A percentile compares a stretch with the other conserved stretches of the same genome.
Evolutionary conservation across 495 filamentous ascomycete species (phyloP).

Genomic region (Aspergillus cristatus): DNA sequence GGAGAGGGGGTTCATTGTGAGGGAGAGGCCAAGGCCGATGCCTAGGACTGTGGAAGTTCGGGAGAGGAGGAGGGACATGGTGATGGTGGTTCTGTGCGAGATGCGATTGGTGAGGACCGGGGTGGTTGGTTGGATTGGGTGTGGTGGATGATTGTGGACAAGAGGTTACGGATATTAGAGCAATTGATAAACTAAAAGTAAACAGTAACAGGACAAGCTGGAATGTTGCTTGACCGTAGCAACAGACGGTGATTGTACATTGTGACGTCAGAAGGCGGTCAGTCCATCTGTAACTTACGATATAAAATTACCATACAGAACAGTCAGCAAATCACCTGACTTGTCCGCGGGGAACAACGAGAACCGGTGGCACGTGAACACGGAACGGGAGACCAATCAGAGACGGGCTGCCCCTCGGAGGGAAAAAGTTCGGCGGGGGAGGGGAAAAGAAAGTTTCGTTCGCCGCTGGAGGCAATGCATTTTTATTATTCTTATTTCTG

Average conservation of each 20-base stretch:
- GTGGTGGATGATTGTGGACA: too few relatives aligned
- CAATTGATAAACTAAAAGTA: too few relatives aligned
- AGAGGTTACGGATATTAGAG: too few relatives aligned
- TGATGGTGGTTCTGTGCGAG: neutral
- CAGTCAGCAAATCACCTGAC: too few relatives aligned
- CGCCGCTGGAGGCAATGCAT: too few relatives aligned
- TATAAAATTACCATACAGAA: too few relatives aligned
- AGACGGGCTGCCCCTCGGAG: neutral
- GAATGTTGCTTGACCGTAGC: too few relatives aligned
- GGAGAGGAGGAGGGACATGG: constrained; percentile 25
- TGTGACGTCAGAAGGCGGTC: constrained; percentile 3
- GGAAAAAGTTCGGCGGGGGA: constrained; percentile 2
- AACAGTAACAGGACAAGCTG: too few relatives aligned
- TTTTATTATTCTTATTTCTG: too few relatives aligned
- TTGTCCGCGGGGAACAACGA: constrained; percentile 1
- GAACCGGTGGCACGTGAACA: neutral
- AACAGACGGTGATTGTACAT: too few relatives aligned
- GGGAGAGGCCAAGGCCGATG: constrained; percentile 32
- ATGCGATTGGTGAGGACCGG: neutral
- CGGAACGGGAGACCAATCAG: too few relatives aligned
- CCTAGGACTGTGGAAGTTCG: constrained; percentile 26
- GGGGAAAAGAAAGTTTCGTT: too few relatives aligned
- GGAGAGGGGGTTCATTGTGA: constrained; percentile 25
- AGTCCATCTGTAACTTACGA: neutral
- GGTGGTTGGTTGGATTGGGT: neutral